These are phyloP conservation scores for Kazachstania africana DNA, from an alignment of 805 yeast species.

Conservation along the genomic window DNA sequence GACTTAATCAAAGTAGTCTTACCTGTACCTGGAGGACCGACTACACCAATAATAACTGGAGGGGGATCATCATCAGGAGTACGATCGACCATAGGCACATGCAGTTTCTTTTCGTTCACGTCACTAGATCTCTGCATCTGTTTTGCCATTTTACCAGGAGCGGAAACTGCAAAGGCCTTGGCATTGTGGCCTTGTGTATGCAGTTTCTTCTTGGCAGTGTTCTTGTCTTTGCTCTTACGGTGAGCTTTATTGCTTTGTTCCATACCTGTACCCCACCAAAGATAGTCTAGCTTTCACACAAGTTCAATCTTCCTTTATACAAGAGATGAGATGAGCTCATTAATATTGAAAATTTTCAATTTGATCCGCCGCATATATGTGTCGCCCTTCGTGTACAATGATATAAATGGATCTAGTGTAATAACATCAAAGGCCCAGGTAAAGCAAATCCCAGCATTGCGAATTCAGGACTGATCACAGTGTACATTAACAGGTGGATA, in stretches of 20 bases:
- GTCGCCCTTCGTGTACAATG: no score
- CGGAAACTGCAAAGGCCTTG: conserved; percentile 71
- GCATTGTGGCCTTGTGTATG: conserved; percentile 81
- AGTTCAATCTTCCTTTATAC: not conserved
- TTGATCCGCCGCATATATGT: no score
- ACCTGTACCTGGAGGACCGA: conserved; percentile 99
- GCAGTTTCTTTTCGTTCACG: conserved; percentile 66
- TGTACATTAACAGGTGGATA: no score
- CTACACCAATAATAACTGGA: conserved; percentile 90
- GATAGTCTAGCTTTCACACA: no score
- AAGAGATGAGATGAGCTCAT: no score
- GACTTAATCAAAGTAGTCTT: conserved; percentile 88
- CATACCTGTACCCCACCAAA: conserved; percentile 18
- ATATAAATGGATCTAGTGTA: no score
- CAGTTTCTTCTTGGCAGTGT: conserved; percentile 72
- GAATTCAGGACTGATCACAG: no score
- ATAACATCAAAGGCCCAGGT: no score
- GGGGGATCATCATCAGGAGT: conserved; percentile 98
- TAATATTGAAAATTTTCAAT: no score
- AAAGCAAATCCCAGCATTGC: no score
- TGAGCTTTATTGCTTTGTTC: conserved; percentile 76
- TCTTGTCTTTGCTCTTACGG: conserved; percentile 44
- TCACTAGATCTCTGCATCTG: conserved; percentile 81
- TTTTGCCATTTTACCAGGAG: conserved; percentile 77
- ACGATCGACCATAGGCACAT: conserved; percentile 95